Evolutionary conservation across 805 yeast genomes (phyloP).

Genomic region (Wickerhamomyces chaumierensis): DNA sequence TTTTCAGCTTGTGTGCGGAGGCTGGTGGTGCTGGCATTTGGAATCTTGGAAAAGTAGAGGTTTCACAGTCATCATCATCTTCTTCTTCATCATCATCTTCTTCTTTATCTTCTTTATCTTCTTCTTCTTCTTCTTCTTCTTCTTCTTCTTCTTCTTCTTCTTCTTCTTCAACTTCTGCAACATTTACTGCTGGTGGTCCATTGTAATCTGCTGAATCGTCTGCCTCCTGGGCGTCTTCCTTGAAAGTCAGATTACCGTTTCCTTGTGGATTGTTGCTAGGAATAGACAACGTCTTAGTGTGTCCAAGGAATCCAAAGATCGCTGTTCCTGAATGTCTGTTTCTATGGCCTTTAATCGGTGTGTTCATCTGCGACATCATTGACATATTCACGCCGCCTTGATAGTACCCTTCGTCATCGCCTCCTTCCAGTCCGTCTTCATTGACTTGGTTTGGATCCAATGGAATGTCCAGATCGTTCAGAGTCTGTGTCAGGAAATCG

Average conservation of each 20-base stretch:
- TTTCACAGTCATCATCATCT: too few relatives aligned
- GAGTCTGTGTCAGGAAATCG: constrained; percentile 43
- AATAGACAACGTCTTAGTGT: constrained; percentile 50
- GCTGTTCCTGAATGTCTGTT: constrained; percentile 71
- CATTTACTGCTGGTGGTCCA: too few relatives aligned
- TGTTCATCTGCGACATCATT: constrained; percentile 3
- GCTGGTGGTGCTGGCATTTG: constrained; percentile 1
- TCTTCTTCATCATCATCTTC: too few relatives aligned
- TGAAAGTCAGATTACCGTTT: constrained; percentile 10
- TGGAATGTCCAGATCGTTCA: constrained; percentile 56
- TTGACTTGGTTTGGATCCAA: constrained; percentile 10
- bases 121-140: too few relatives aligned
- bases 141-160: too few relatives aligned
- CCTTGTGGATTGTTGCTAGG: constrained; percentile 27
- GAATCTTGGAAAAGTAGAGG: neutral
- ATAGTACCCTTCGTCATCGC: constrained; percentile 7
- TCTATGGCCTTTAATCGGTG: constrained; percentile 28
- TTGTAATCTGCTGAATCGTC: neutral
- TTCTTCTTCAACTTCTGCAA: too few relatives aligned
- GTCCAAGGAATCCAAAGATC: constrained; percentile 63
- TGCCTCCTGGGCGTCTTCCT: constrained; percentile 11
- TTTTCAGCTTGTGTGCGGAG: neutral
- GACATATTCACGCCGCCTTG: neutral
- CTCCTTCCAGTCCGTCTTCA: too few relatives aligned
- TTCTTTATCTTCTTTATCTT: too few relatives aligned